phyloP scores from a whole-genome alignment of 805 yeast species.

The Blastobotrys parvus region DNA sequence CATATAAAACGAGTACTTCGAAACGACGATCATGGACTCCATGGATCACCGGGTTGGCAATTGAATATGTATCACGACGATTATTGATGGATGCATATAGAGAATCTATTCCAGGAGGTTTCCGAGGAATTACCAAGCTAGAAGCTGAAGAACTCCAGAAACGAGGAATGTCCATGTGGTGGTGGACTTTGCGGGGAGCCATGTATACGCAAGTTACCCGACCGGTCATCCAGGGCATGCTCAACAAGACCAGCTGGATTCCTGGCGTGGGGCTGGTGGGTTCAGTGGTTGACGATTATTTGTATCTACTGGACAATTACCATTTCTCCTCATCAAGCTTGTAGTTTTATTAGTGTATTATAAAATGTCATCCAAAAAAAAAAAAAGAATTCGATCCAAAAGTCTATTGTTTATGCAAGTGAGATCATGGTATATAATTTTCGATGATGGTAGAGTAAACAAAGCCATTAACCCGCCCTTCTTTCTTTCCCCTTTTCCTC shows the following conservation, averaged over 20 bases:
- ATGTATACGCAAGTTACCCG: conserved; percentile 28
- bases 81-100: conserved; percentile 20
- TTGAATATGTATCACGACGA: conserved; percentile 27
- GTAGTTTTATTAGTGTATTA: no score
- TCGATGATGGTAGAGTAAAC: no score
- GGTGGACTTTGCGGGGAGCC: conserved; percentile 35
- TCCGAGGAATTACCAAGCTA: conserved; percentile 21
- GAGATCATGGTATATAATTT: no score
- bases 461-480: no score
- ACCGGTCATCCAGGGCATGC: conserved; percentile 23
- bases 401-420: no score
- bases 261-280: conserved; percentile 29
- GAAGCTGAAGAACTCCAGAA: conserved; percentile 27
- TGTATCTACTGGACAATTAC: conserved; percentile 31
- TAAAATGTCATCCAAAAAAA: no score
- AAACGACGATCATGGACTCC: conserved; percentile 30
- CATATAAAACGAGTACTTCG: conserved; percentile 16
- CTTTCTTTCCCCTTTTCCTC: no score
- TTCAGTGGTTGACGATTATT: conserved; percentile 30
- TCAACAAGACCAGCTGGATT: conserved; percentile 19
- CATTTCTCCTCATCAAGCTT: conserved; percentile 25
- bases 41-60: conserved; percentile 30
- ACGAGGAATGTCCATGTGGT: conserved; percentile 24
- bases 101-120: conserved; percentile 18
- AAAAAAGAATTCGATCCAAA: no score